Evolutionary conservation across 1,139 yeast species (phyloP).

Genomic region (Lizanozyma gosingica): DNA sequence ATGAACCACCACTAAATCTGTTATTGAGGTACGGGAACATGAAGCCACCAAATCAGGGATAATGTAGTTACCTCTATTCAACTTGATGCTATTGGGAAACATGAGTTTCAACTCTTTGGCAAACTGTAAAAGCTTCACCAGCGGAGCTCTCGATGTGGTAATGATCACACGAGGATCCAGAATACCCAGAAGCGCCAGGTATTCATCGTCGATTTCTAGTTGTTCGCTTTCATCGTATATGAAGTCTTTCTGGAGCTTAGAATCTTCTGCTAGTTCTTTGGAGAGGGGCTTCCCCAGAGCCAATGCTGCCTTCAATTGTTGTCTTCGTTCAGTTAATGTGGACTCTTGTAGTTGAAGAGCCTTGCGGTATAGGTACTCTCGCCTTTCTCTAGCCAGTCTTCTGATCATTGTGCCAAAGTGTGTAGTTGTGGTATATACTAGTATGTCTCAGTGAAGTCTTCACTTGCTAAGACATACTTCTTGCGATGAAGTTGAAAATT

Average conservation of each 20-base stretch:
- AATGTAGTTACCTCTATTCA: slow-evolving; percentile 89
- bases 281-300: slow-evolving; percentile 89
- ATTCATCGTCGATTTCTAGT: slow-evolving; percentile 74
- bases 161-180: slow-evolving; percentile 89
- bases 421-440: too few species aligned
- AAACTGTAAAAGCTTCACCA: slow-evolving; percentile 76
- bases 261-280: slow-evolving; percentile 84
- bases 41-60: slow-evolving; percentile 81
- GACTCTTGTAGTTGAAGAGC: slow-evolving; percentile 89
- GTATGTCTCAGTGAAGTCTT: too few species aligned
- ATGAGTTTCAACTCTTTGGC: slow-evolving; percentile 84
- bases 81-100: slow-evolving; percentile 82
- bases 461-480: too few species aligned
- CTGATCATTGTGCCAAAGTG: slow-evolving; percentile 65
- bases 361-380: slow-evolving; percentile 84
- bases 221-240: slow-evolving; percentile 76
- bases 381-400: slow-evolving; percentile 90
- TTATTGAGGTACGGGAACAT: slow-evolving; percentile 60
- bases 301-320: slow-evolving; percentile 74
- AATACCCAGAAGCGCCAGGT: slow-evolving; percentile 77
- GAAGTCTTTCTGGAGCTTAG: slow-evolving; percentile 68
- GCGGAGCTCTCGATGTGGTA: slow-evolving; percentile 90
- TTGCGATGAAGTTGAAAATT: too few species aligned
- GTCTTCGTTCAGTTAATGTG: slow-evolving; percentile 75
- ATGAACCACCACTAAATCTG: slow-evolving; percentile 79